A percentile compares a stretch with the other conserved stretches of the same genome.
Conservation (phyloP, 331 rosid species). For the Saraca asoca region DNA sequence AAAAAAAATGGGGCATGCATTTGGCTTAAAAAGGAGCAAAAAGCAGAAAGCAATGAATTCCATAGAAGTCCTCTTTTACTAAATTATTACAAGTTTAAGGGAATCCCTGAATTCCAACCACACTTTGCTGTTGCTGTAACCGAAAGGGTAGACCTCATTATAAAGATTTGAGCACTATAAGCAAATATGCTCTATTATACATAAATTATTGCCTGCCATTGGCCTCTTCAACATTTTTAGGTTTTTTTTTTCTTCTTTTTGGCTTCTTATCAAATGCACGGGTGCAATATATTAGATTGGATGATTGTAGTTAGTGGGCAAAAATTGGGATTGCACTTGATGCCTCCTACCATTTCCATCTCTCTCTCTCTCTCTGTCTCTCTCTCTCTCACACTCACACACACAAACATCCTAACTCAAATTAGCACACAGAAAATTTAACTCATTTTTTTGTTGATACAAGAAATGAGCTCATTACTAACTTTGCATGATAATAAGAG, state of each 20-base stretch:
- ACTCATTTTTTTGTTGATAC: no score
- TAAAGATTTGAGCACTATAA: conserved; percentile 43
- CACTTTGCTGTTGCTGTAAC: conserved; percentile 46
- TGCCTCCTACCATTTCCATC: conserved; percentile 39
- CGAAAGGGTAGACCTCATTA: conserved; percentile 60
- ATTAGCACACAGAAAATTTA: no score
- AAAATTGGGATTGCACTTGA: conserved; percentile 54
- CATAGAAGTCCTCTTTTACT: conserved; percentile 30
- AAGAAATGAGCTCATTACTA: no score
- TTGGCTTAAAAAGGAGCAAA: conserved; percentile 34
- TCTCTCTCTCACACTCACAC: no score
- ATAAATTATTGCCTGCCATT: conserved; percentile 43
- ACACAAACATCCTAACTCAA: no score
- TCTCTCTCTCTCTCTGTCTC: conserved; percentile 11
- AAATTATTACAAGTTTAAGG: conserved; percentile 29
- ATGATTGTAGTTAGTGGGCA: conserved; percentile 53
- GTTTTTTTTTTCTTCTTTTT: conserved; percentile 5
- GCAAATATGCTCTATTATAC: conserved; percentile 49
- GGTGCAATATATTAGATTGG: conserved; percentile 49
- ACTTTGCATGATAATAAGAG: no score
- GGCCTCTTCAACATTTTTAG: conserved; percentile 8
- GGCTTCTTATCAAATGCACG: conserved; percentile 51
- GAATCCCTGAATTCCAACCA: conserved; percentile 55
- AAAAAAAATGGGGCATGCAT: conserved; percentile 23
- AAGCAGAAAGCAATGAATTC: conserved; percentile 36